Base-by-base conservation (phyloP, 805 yeast genomes). In the Torulaspora franciscae region DNA sequence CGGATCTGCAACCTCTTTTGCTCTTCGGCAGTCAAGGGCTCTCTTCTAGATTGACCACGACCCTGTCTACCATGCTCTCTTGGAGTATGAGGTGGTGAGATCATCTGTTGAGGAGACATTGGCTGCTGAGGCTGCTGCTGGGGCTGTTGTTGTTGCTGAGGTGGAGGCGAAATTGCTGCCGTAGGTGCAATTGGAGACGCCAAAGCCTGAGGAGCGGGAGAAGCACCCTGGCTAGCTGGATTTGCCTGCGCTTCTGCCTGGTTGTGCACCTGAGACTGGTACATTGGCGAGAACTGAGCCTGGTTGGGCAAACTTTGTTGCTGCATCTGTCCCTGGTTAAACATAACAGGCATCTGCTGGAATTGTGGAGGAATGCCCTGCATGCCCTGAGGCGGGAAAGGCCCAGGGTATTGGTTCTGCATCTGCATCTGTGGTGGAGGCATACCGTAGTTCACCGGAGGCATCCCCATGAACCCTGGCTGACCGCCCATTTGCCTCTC, bases 1-100 rank as follows among this genome's bases (percentile, higher is more conserved):
- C 93, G 81, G 38, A 70, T 71, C 45, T 80, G 75, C 45, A 80
- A 71, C 54, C 79, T 75, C 51, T 78, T 82, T 62, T 82, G 82
- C 60, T 85, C 90, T 58, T 83, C 91, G 6, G 85, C 85, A 33
- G 83, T 71, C 57, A 83, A 67, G 24, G 72, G 73, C 55, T 68
- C 67, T 47, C 67, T 59, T 56, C 69, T 57, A 43, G 52, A 37
- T 35, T 50, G 54, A 34, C 49, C 50, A 35, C 55, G 59, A 47
- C 42, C 45, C n/a, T 48, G 51, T 42, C 48, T 54, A 26, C 38
- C 49, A 43, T 47, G 51, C 26, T 46, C 48, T 25, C 47, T 46
- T 13, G 47, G 51, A 10, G 45, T 39, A 11, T 44, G 48, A 1
- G 46, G 46, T 10, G 46, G 48, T 7, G 45, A 38, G 24, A 40